Evolutionary conservation across 805 yeast genomes (phyloP), one percentile per base, ranked within the genome.

Genomic region (Lachancea thermotolerans): DNA sequence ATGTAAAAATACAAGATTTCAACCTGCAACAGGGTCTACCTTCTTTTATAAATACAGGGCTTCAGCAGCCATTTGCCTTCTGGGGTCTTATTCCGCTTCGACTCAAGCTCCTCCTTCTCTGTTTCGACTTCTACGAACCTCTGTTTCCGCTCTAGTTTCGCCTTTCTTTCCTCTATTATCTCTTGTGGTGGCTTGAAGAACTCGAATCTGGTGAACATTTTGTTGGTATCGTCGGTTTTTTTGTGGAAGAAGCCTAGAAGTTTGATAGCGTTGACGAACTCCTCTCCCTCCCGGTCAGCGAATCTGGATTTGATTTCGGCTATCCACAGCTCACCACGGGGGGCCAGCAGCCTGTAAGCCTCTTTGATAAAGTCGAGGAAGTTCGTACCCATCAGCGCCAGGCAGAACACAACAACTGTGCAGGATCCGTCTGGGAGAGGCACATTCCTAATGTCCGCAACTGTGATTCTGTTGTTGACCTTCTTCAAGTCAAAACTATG

Each of bases 301-400:
- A 93, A 86, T 58, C 99, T 73, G 1, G 96, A 87, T 66, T 91
- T 91, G 67, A 93, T 93, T 62, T 93, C 99, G 2, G 98, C 93
- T 39, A 93, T 88, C 99, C 99, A 93, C 39, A 93, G 68, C 62
- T 91, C 96, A 25, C 99, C 98, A 49, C 88, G 74, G 36, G 96
- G 96, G 9, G 88, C 82, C 43, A 93, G 70, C 14, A 93, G 72
- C 57, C 99, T 74, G 59, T 85, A 75, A 0, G 96, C 98, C 62
- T 93, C 99, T 47, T 81, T 73, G 43, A 93, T 78, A 60, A 93
- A 93, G 60, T 93, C 98, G 49, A 90, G 69, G 61, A 91, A 89
- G 60, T 93, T 93, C 3, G 98, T 91, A 3, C 99, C 99, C 99
- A 93, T 93, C 48, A 93, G 71, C 0, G 98, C 93, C 41, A 93